Conservation (phyloP, 352 stramenopile species). For the Phytophthora hybrid region DNA sequence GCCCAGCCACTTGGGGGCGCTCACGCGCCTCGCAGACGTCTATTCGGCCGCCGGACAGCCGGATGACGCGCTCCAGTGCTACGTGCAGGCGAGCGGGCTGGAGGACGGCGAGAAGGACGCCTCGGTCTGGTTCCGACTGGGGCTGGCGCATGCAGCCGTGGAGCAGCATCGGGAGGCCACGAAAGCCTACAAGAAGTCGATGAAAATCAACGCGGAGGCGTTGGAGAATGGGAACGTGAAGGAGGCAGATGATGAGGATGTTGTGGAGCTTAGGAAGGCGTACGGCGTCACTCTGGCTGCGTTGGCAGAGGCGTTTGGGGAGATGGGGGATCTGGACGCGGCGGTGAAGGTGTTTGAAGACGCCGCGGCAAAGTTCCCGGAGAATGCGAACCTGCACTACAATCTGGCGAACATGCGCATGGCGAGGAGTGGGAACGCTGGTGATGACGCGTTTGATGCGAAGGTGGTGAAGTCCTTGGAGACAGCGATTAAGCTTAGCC, state of each 20-base stretch:
- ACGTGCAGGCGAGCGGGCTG: constrained; percentile 45
- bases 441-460: constrained; percentile 28
- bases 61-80: constrained; percentile 47
- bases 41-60: constrained; percentile 45
- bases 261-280: constrained; percentile 44
- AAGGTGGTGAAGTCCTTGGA: constrained; percentile 48
- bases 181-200: constrained; percentile 45
- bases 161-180: constrained; percentile 48
- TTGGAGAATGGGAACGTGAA: constrained; percentile 22
- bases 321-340: constrained; percentile 60
- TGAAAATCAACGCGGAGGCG: constrained; percentile 36
- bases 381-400: constrained; percentile 68
- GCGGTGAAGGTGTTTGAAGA: constrained; percentile 60
- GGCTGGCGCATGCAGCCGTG: constrained; percentile 45
- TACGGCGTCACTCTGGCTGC: constrained; percentile 64
- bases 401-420: constrained; percentile 79
- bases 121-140: constrained; percentile 65
- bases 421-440: constrained; percentile 42
- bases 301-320: constrained; percentile 61
- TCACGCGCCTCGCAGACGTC: constrained; percentile 61
- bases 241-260: constrained; percentile 19
- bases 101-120: constrained; percentile 46
- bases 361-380: constrained; percentile 44
- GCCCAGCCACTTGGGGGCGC: constrained; percentile 56
- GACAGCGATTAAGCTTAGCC: constrained; percentile 50